Conservation (phyloP, 2,329 filamentous ascomycete species). For the Xylariaceae sp. region DNA sequence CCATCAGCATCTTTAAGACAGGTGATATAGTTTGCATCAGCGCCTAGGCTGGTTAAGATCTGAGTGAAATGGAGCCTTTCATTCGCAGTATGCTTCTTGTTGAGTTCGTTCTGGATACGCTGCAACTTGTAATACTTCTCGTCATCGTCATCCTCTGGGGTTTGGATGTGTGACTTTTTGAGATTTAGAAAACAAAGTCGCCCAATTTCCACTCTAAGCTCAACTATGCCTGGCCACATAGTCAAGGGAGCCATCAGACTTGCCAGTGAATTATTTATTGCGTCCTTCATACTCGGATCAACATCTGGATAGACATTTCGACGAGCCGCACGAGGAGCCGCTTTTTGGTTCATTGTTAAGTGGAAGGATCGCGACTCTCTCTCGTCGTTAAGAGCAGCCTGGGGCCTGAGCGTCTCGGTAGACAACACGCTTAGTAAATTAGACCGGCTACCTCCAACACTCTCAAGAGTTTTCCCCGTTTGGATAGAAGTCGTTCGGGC, state of each 20-base stretch:
- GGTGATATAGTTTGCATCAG: constrained; percentile 34
- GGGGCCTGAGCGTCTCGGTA: background rate
- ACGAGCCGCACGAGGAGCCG: constrained; percentile 5
- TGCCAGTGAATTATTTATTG: constrained; percentile 18
- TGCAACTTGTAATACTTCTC: constrained; percentile 17
- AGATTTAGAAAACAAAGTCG: constrained; percentile 24
- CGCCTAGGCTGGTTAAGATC: constrained; percentile 24
- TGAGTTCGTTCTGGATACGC: constrained; percentile 14
- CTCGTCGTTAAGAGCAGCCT: constrained; percentile 3
- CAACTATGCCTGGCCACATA: constrained; percentile 22
- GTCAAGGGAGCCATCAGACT: constrained; percentile 12
- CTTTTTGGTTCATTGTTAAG: constrained; percentile 30
- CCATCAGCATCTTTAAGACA: constrained; percentile 18
- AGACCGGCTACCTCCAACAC: background rate
- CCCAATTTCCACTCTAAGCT: constrained; percentile 22
- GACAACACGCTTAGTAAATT: background rate
- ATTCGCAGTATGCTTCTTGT: constrained; percentile 9
- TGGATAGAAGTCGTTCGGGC: background rate
- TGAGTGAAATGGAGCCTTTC: constrained; percentile 18
- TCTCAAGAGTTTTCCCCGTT: too few species aligned
- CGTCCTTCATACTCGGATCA: constrained; percentile 18
- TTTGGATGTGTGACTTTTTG: constrained; percentile 5
- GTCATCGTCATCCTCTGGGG: constrained; percentile 7
- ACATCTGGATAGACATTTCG: constrained; percentile 6
- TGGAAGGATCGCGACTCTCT: constrained; percentile 15